Base-by-base conservation (phyloP, 2,329 filamentous ascomycete species). In the Coniochaeta sp. region DNA sequence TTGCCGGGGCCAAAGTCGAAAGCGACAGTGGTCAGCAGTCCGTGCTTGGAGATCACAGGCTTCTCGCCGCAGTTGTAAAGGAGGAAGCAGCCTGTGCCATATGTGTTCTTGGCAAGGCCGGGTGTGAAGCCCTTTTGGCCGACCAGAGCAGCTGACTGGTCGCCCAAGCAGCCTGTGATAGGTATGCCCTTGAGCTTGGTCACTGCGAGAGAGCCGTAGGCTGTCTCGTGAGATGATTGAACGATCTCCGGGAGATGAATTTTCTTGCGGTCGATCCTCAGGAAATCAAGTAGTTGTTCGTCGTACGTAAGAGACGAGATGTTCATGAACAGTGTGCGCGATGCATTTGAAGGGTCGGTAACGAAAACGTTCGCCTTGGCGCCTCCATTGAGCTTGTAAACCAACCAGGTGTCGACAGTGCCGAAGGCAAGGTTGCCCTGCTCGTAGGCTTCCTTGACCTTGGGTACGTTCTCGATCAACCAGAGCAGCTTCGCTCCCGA, bases 301-400 rank as follows among this genome's bases (percentile, higher is more conserved):
- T 91, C 89, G 72, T 93, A 95, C 67, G 91, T 74, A 52, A 91
- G 78, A 1, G 84, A 90, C 68, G 89, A 81, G 34, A 93, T 80
- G 72, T 93, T 90, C 86, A 93, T 90, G 74, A 95, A 92, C 90
- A 93, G 92, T 50, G 90, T 93, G 65, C 90, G 80, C 3, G 88
- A 91, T n/a, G 90, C 90, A 71, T 95, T 95, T 61, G 89, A 89
- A 6, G 88, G 83, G 68, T 95, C 90, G 1, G 90, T 91, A 61
- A 93, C 89, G 70, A 88, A 85, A 59, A 90, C 72, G 60, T 87
- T 83, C 60, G 80, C 83, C 61, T 82, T 81, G 43, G 78, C 80
- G 19, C 87, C 87, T 61, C 89, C 90, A 67, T 93, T 89, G 57
- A 93, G 80, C 72, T 90, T 89, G 76, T 89, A 93, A 33, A 91